Percentiles rank a stretch among this genome's conserved stretches.
Evolutionary conservation across 306 rosid species (phyloP).

Genomic region (Glycyrrhiza uralensis): DNA sequence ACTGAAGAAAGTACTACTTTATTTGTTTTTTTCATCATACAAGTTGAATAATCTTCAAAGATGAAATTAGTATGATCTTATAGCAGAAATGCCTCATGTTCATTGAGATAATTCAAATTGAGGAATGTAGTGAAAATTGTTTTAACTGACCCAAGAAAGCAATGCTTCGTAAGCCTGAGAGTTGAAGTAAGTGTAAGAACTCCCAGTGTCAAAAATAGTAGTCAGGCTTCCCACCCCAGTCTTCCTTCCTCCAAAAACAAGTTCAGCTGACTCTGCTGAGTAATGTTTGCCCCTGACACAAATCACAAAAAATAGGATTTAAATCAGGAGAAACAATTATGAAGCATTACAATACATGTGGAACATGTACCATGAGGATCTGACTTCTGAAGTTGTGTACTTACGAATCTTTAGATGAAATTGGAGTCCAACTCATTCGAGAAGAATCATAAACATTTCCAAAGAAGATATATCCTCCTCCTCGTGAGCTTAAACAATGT

Average conservation of each 20-base stretch:
- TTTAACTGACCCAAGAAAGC: conserved; percentile 55
- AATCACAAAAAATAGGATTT: conserved; percentile 17
- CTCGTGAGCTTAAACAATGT: conserved; percentile 74
- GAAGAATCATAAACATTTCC: conserved; percentile 70
- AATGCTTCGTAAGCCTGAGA: conserved; percentile 61
- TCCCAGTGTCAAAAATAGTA: conserved; percentile 75
- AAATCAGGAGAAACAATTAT: neutral
- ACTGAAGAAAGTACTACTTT: neutral
- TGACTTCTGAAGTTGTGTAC: conserved; percentile 23
- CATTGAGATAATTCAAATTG: neutral
- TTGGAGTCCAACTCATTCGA: conserved; percentile 56
- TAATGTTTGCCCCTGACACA: conserved; percentile 66
- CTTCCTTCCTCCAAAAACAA: conserved; percentile 59
- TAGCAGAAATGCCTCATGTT: neutral
- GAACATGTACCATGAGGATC: conserved; percentile 7
- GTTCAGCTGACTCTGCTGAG: conserved; percentile 76
- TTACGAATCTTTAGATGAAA: conserved; percentile 62
- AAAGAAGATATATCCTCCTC: conserved; percentile 88
- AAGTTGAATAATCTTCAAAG: neutral
- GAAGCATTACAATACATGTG: neutral
- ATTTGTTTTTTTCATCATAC: neutral
- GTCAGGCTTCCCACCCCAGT: conserved; percentile 40
- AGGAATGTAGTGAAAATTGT: conserved; percentile 11
- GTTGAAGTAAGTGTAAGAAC: conserved; percentile 79
- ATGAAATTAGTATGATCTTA: neutral